Percentiles rank a stretch among this genome's conserved stretches.
Evolutionary conservation across 129 eudicot species (phyloP).

Genomic region (Deinandra increscens): DNA sequence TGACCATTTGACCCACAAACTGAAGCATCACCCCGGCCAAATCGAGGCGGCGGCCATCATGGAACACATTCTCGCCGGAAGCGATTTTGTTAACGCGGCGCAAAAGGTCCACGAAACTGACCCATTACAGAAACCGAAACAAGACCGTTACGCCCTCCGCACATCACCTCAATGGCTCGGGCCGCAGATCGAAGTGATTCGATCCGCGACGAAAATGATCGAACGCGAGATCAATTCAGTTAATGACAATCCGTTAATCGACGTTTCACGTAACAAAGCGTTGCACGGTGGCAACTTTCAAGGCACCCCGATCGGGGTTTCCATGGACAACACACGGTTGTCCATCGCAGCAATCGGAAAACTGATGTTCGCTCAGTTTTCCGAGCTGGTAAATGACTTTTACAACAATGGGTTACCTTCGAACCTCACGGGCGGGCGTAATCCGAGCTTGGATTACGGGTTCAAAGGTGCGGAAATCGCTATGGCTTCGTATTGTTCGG

Average conservation of each 20-base stretch:
- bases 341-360: conserved; percentile 51
- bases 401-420: conserved; percentile 57
- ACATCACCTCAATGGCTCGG: conserved; percentile 70
- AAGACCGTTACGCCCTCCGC: conserved; percentile 55
- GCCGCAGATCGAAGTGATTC: conserved; percentile 53
- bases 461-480: conserved; percentile 63
- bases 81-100: conserved; percentile 46
- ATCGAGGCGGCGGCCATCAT: conserved; percentile 62
- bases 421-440: conserved; percentile 50
- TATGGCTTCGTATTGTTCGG: conserved; percentile 61
- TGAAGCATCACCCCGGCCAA: conserved; percentile 62
- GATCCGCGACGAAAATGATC: conserved; percentile 45
- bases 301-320: conserved; percentile 65
- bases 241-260: conserved; percentile 57
- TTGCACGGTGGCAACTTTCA: conserved; percentile 62
- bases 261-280: conserved; percentile 54
- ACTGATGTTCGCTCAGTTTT: conserved; percentile 56
- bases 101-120: conserved; percentile 49
- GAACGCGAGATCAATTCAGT: conserved; percentile 56
- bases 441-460: conserved; percentile 63
- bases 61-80: conserved; percentile 56
- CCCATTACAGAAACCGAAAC: conserved; percentile 52
- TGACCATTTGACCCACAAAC: conserved; percentile 55
- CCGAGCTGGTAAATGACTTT: conserved; percentile 55
- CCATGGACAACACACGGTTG: conserved; percentile 59